Base-by-base conservation (phyloP, 805 yeast species). In the Naumovozyma dairenensis region DNA sequence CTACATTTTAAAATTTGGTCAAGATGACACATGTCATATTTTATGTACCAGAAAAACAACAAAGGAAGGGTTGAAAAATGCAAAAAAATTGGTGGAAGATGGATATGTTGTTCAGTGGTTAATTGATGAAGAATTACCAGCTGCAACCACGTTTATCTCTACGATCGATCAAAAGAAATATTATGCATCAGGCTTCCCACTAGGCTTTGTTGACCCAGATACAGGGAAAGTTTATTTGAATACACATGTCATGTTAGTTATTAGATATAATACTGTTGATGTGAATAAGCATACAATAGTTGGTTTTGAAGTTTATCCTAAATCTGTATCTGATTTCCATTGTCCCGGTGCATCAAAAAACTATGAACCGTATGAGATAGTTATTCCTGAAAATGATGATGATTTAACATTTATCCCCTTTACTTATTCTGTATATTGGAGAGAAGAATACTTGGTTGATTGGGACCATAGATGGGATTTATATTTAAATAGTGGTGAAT, bases 251-350 rank as follows among this genome's bases (percentile, higher is more conserved):
- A 80, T 80, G 79, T 48, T 85, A 35, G 89, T 86, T 10, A 67
- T 85, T 28, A 68, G 94, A 48, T 81, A 74, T 59, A 80, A 83
- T 45, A 60, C 62, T 32, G 63, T 69, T 39, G 55, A 63, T 50
- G 59, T 64, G 21, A 57, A 59, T 13, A 55, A 60, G 32, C 64
- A 68, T 42, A 66, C 82, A 3, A 82, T 85, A 45, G 94, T 85
- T 14, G 96, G 94, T 0, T 81, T 86, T 46, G 96, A 85, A 59
- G 82, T 84, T 10, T 85, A 85, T 51, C 95, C 95, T 8, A 78
- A 74, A 52, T 80, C 92, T 34, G 87, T 81, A 9, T 62, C 69
- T 28, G 61, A 74, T 68, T 54, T 69, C 57, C 53, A 67, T 32
- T 85, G 95, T 55, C 93, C 94, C 2, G 87, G 86, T 9, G 76